phyloP scores from a whole-genome alignment of 2,329 filamentous ascomycete genomes.

The Hypomyces rosellus region DNA sequence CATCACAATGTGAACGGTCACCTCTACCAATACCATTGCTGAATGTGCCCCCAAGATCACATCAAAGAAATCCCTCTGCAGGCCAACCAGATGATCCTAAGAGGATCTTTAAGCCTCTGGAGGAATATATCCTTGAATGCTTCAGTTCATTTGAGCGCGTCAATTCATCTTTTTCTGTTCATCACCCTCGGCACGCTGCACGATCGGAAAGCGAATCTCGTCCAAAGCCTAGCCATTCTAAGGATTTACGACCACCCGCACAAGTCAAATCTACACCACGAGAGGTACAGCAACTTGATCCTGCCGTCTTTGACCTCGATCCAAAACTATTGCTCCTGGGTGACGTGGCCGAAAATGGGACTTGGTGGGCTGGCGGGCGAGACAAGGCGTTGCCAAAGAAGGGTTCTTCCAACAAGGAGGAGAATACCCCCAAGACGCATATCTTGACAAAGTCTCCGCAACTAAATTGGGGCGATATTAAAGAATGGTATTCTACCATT shows the following conservation, averaged over 20 bases:
- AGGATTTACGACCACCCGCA: constrained; percentile 16
- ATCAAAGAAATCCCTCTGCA: constrained; percentile 15
- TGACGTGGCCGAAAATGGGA: constrained; percentile 72
- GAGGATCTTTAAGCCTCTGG: constrained; percentile 65
- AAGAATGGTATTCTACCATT: constrained; percentile 68
- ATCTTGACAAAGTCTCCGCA: constrained; percentile 46
- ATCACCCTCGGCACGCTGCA: constrained; percentile 32
- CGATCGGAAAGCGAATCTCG: constrained; percentile 20
- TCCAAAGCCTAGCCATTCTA: constrained; percentile 19
- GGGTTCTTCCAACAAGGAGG: constrained; percentile 13
- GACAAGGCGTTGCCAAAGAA: constrained; percentile 23
- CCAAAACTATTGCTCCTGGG: constrained; percentile 68
- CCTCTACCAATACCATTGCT: constrained; percentile 15
- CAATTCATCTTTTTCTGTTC: constrained; percentile 65
- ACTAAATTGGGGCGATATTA: constrained; percentile 67
- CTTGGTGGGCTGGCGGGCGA: constrained; percentile 69
- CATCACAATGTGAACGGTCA: constrained; percentile 37
- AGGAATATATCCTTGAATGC: constrained; percentile 67
- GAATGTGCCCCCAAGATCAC: constrained; percentile 13
- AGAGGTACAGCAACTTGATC: constrained; percentile 15
- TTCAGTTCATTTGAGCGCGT: constrained; percentile 65
- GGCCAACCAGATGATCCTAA: constrained; percentile 35
- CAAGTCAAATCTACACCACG: constrained; percentile 21
- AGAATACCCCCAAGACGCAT: constrained; percentile 12
- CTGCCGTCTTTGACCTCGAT: constrained; percentile 51